These are phyloP conservation scores for Lactarius hengduanensis DNA, from an alignment of 768 basidiomycete genomes.

Conservation along the genomic window DNA sequence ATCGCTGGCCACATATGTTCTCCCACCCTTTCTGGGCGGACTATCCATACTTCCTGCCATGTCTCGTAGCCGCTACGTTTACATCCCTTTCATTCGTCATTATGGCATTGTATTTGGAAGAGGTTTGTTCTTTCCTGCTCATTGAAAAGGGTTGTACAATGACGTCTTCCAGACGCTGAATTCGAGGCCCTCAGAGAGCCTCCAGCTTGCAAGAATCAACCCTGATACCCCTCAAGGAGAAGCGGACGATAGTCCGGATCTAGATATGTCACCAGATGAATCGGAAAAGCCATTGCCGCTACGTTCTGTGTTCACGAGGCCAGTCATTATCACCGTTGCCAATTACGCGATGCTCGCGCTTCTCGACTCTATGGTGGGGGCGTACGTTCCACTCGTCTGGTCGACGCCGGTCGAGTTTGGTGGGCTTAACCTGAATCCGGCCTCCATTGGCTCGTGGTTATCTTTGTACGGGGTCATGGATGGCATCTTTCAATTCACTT, in stretches of 20 bases:
- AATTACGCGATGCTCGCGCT: constrained; percentile 46
- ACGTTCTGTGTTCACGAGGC: constrained; percentile 25
- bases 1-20: constrained; percentile 25
- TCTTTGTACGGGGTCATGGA: constrained; percentile 38
- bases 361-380: constrained; percentile 40
- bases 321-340: constrained; percentile 41
- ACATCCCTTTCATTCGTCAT: background rate
- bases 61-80: constrained; percentile 3
- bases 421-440: constrained; percentile 38
- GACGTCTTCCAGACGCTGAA: background rate
- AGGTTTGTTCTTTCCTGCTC: background rate
- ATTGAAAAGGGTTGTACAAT: background rate
- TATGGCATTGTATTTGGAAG: background rate
- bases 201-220: background rate
- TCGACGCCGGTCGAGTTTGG: constrained; percentile 32
- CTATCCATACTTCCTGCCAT: constrained; percentile 32
- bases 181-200: background rate
- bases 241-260: background rate
- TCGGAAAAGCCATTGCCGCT: constrained; percentile 33
- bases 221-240: background rate
- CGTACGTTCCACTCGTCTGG: constrained; percentile 47
- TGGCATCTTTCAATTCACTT: constrained; percentile 40
- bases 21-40: constrained; percentile 27
- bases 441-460: constrained; percentile 40
- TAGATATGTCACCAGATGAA: background rate